Percentiles rank a stretch among this genome's conserved stretches.
Evolutionary conservation across 2,329 filamentous ascomycete genomes (phyloP).

Genomic region (Beauveria sp.): DNA sequence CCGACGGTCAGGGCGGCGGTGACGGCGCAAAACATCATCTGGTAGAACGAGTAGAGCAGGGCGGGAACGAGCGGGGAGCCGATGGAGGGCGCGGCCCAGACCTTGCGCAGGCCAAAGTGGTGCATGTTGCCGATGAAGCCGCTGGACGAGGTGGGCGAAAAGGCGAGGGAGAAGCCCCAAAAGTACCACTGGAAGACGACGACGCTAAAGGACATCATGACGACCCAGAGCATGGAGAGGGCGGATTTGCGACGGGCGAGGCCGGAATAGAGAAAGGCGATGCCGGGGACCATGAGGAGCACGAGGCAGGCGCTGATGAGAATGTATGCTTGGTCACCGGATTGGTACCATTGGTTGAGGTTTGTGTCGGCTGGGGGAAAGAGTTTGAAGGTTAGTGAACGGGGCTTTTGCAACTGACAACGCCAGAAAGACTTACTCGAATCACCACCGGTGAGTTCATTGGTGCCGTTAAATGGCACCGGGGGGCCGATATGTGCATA

Average conservation of each 20-base stretch:
- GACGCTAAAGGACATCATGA: conserved; percentile 87
- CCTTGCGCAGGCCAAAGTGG: conserved; percentile 83
- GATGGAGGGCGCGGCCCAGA: conserved; percentile 74
- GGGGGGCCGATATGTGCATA: conserved; percentile 52
- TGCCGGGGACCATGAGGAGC: conserved; percentile 90
- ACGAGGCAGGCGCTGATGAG: conserved; percentile 87
- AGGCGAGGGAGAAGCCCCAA: conserved; percentile 95
- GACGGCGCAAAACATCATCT: conserved; percentile 97
- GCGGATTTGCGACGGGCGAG: conserved; percentile 97
- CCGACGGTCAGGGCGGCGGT: conserved; percentile 89
- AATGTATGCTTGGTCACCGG: conserved; percentile 92
- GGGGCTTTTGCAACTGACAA: neutral
- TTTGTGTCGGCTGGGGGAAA: conserved; percentile 38
- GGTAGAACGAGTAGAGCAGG: conserved; percentile 89
- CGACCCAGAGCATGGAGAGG: conserved; percentile 93
- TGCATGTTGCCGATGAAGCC: conserved; percentile 86
- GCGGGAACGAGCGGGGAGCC: conserved; percentile 84
- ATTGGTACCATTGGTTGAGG: conserved; percentile 89
- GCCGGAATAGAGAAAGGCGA: conserved; percentile 95
- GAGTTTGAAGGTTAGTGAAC: neutral
- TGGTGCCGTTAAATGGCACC: conserved; percentile 54
- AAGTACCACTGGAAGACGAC: conserved; percentile 99
- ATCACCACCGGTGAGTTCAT: conserved; percentile 62
- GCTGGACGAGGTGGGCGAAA: conserved; percentile 73
- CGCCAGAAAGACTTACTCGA: conserved; percentile 52